Conservation (phyloP, 163 green algal species). For the Prototheca wickerhamii region DNA sequence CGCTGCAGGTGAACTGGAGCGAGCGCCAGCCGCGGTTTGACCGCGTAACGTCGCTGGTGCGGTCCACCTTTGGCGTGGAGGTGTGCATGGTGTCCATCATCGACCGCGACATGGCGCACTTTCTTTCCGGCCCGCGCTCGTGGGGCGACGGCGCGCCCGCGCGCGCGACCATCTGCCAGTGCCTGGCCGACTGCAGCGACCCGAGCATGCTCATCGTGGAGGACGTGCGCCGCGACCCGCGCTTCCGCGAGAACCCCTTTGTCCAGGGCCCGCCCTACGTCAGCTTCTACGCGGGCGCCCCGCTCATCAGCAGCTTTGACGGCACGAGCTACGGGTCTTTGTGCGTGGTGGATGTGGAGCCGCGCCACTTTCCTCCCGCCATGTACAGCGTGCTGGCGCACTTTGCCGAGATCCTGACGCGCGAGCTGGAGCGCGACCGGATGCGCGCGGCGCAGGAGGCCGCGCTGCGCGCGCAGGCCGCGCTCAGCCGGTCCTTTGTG, state of each 20-base stretch:
- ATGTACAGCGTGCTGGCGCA: conserved; percentile 29
- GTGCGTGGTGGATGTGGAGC: conserved; percentile 37
- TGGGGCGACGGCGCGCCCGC: neutral
- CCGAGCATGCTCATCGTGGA: neutral
- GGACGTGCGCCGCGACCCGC: neutral
- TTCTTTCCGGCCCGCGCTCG: neutral
- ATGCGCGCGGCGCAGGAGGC: neutral
- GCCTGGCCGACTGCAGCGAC: neutral
- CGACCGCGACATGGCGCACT: neutral
- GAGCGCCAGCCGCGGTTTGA: neutral
- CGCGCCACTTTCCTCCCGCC: conserved; percentile 26
- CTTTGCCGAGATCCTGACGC: conserved; percentile 33
- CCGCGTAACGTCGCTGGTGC: neutral
- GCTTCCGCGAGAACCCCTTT: neutral
- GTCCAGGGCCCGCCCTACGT: conserved; percentile 30
- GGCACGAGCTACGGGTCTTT: conserved; percentile 35
- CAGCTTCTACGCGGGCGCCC: conserved; percentile 57
- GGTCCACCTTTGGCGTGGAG: neutral
- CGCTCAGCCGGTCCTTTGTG: conserved; percentile 1
- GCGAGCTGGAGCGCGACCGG: conserved; percentile 46
- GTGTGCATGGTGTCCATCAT: neutral
- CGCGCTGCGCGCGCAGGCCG: neutral
- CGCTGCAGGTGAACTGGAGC: neutral
- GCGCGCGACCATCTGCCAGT: neutral
- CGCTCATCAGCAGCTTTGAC: conserved; percentile 39